Evolutionary conservation across 805 yeast species (phyloP).

Genomic region (Hanseniaspora lachancei): DNA sequence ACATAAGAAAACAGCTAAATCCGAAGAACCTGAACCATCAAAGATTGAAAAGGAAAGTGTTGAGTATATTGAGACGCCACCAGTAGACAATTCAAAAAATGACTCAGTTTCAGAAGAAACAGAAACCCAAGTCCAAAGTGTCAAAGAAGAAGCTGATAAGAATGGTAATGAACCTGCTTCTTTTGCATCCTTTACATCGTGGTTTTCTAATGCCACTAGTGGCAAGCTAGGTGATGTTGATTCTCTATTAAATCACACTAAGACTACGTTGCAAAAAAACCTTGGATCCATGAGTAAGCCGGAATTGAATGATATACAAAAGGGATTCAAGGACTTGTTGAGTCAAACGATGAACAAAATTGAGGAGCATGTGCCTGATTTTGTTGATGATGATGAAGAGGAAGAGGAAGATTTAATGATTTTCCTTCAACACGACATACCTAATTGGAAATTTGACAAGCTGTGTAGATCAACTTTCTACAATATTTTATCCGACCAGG

Average conservation of each 20-base stretch:
- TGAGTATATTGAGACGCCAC: constrained; percentile 9
- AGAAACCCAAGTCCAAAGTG: constrained; percentile 18
- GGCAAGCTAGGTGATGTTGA: constrained; percentile 47
- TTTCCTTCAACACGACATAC: constrained; percentile 55
- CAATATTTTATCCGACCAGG: constrained; percentile 51
- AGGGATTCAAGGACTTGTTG: constrained; percentile 10
- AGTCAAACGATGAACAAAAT: constrained; percentile 9
- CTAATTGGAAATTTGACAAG: constrained; percentile 38
- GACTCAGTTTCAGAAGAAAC: constrained; percentile 17
- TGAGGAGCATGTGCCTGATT: constrained; percentile 28
- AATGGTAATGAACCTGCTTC: constrained; percentile 36
- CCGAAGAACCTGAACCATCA: constrained; percentile 16
- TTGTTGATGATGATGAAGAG: constrained; percentile 23
- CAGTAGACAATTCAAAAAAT: constrained; percentile 16
- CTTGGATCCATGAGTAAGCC: constrained; percentile 7
- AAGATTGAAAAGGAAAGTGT: constrained; percentile 9
- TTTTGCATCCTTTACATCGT: constrained; percentile 47
- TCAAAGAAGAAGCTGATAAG: constrained; percentile 13
- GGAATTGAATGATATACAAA: constrained; percentile 5
- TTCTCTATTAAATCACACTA: constrained; percentile 34
- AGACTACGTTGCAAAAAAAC: constrained; percentile 17
- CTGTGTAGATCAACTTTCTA: constrained; percentile 43
- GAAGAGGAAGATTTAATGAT: constrained; percentile 41
- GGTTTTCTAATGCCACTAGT: constrained; percentile 64
- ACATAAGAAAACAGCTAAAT: constrained; percentile 34